These are phyloP conservation scores for Penicillium sp. DNA, from an alignment of 2,329 filamentous ascomycete genomes.

Conservation along the genomic window DNA sequence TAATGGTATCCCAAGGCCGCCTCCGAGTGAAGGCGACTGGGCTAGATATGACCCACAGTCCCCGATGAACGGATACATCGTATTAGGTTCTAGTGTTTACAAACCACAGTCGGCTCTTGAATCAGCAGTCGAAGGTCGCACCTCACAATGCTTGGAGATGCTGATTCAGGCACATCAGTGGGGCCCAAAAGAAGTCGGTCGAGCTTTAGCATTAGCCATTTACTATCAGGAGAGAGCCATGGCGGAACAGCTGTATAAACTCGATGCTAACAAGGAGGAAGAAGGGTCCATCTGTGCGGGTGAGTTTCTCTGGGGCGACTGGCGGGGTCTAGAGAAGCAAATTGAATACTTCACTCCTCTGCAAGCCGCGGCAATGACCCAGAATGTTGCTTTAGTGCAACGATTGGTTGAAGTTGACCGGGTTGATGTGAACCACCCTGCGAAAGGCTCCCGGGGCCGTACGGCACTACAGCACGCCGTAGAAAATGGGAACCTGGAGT, in stretches of 20 bases:
- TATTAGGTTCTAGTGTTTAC: fast-evolving
- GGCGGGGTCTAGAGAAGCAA: too few species aligned
- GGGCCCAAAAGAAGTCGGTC: neutral
- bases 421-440: neutral
- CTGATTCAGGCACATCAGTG: neutral
- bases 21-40: too few species aligned
- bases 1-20: neutral
- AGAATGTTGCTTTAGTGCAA: neutral
- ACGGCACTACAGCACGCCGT: too few species aligned
- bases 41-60: too few species aligned
- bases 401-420: neutral
- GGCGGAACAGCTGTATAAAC: neutral
- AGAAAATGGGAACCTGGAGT: too few species aligned
- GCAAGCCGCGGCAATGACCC: neutral
- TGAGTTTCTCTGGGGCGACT: neutral
- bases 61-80: too few species aligned
- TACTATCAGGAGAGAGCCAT: neutral
- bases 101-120: slow-evolving; percentile 5
- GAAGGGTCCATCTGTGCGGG: neutral
- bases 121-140: neutral
- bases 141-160: neutral
- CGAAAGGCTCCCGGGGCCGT: neutral
- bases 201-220: neutral
- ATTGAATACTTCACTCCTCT: neutral
- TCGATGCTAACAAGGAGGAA: neutral